These are phyloP conservation scores for Penicillium sp. DNA, from an alignment of 2,329 filamentous ascomycete species.

Conservation along the genomic window DNA sequence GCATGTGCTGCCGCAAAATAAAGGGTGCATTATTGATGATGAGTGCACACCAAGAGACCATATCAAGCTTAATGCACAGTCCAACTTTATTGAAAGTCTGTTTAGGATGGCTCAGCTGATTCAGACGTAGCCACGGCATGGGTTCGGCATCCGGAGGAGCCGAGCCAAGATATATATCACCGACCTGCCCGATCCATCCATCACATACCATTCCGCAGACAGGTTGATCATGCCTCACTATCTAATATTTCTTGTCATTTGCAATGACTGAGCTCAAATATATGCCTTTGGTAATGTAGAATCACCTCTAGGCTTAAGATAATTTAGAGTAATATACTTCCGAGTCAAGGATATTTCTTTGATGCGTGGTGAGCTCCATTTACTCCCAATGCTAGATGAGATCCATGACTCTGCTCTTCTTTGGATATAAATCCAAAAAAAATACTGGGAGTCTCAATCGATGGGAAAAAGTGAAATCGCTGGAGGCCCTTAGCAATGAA, in stretches of 20 bases:
- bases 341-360: not conserved
- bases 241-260: not conserved
- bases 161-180: constrained; percentile 2
- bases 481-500: not conserved
- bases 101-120: not conserved
- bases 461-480: not conserved
- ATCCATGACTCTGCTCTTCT: not conserved
- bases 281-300: not conserved
- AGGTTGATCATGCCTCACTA: not conserved
- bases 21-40: not conserved
- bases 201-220: not conserved
- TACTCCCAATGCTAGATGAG: not conserved
- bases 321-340: not conserved
- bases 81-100: not conserved
- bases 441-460: not conserved
- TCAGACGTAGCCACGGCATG: not conserved
- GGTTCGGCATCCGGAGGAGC: not conserved
- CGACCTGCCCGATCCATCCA: not conserved
- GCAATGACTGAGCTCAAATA: not conserved
- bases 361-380: not conserved
- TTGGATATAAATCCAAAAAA: not conserved
- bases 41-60: not conserved
- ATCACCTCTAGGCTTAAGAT: not conserved
- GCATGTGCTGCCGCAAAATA: not conserved
- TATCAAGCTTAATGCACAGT: not conserved